phyloP scores from a whole-genome alignment of 192 early-diverging fungal species.

The Backusella morwellensis region DNA sequence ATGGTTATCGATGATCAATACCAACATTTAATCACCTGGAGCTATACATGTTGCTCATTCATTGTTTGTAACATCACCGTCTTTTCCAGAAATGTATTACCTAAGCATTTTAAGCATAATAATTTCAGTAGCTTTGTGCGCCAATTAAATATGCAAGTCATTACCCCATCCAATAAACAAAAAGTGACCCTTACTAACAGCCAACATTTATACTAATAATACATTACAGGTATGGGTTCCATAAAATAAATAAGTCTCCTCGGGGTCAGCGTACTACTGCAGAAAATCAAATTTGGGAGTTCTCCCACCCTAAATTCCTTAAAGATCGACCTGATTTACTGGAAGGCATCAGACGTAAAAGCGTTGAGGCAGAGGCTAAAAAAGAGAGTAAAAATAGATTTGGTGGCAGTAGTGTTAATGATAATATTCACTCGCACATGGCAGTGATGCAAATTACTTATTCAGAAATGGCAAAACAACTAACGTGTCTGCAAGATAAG shows the following conservation, averaged over 20 bases:
- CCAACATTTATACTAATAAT: not conserved
- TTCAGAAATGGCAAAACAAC: constrained; percentile 66
- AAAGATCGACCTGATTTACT: constrained; percentile 72
- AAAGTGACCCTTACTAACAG: not conserved
- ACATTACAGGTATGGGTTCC: constrained; percentile 72
- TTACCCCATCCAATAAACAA: not conserved
- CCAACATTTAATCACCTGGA: constrained; percentile 89
- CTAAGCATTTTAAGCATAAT: constrained; percentile 93
- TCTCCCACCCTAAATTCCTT: constrained; percentile 80
- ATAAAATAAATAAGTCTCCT: constrained; percentile 90
- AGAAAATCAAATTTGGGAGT: constrained; percentile 92
- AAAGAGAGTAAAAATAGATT: not conserved
- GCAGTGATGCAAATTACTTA: constrained; percentile 76
- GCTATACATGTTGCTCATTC: constrained; percentile 83
- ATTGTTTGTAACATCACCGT: constrained; percentile 88
- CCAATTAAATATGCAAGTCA: constrained; percentile 75
- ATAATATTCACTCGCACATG: constrained; percentile 72
- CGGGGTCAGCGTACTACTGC: constrained; percentile 78
- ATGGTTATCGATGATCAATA: constrained; percentile 87
- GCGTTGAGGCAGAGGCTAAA: constrained; percentile 73
- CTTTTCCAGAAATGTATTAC: constrained; percentile 84
- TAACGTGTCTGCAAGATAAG: constrained; percentile 69
- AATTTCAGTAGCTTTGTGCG: constrained; percentile 90
- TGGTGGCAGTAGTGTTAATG: constrained; percentile 55
- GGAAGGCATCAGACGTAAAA: constrained; percentile 91